Evolutionary conservation across 1,139 yeast species (phyloP).

Genomic region (Sporopachydermia cereana): DNA sequence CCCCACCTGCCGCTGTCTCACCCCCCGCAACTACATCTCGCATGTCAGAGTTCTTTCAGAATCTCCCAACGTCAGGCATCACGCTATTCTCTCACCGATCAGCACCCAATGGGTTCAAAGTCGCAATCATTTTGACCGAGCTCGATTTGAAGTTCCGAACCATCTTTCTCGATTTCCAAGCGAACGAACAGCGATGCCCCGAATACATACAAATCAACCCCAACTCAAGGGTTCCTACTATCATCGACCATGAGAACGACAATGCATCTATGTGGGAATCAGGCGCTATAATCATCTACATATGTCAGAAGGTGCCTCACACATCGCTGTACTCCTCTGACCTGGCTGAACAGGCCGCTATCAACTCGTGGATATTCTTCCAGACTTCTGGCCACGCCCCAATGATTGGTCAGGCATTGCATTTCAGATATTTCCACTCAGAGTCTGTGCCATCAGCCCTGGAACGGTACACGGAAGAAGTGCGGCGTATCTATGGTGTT

Average conservation of each 20-base stretch:
- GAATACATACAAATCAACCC: slow-evolving; percentile 88
- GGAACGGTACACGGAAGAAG: slow-evolving; percentile 87
- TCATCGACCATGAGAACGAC: slow-evolving; percentile 75
- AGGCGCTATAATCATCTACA: slow-evolving; percentile 77
- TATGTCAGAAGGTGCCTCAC: slow-evolving; percentile 48
- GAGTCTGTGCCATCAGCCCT: slow-evolving; percentile 82
- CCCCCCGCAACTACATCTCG: slow-evolving; percentile 26
- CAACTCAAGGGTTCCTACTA: slow-evolving; percentile 88
- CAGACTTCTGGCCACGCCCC: slow-evolving; percentile 97
- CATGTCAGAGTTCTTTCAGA: slow-evolving; percentile 61
- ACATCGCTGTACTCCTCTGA: slow-evolving; percentile 63
- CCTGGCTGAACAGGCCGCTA: slow-evolving; percentile 73
- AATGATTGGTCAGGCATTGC: slow-evolving; percentile 95
- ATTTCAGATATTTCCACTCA: slow-evolving; percentile 83
- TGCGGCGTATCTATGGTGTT: slow-evolving; percentile 86
- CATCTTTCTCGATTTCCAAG: slow-evolving; percentile 75
- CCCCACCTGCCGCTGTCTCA: neutral
- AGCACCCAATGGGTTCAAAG: slow-evolving; percentile 95
- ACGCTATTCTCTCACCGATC: slow-evolving; percentile 84
- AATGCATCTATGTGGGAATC: slow-evolving; percentile 88
- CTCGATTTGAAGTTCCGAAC: slow-evolving; percentile 72
- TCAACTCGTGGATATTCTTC: slow-evolving; percentile 82
- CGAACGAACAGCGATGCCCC: slow-evolving; percentile 87
- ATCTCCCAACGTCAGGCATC: slow-evolving; percentile 74
- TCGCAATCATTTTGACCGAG: slow-evolving; percentile 82